Base-by-base conservation (phyloP, 2,329 filamentous ascomycete species). In the Verticillium dahliae region DNA sequence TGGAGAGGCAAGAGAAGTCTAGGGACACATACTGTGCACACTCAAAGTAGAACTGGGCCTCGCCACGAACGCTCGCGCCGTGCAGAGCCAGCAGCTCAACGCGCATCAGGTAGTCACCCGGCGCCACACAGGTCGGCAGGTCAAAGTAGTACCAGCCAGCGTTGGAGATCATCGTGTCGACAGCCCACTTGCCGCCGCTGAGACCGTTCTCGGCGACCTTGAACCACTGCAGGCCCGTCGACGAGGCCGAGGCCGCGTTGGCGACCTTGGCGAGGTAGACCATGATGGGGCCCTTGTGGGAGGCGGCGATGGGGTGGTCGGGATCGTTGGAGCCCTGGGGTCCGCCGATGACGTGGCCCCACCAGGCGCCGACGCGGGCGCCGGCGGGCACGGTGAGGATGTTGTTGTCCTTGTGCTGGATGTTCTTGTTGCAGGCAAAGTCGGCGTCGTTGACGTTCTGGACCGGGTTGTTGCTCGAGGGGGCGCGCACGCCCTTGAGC, bases 261-360 rank as follows among this genome's bases (percentile, higher is more conserved):
- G 72, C 69, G 18, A 83, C 81, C 67, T 79, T 78, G 62, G 78
- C 75, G 58, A 82, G 74, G 67, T 82, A 82, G 14, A 79, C 73
- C 22, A 76, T 73, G 60, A 83, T 76, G 2, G 81, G 80, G 2
- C 80, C 79, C 71, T 81, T 80, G 67, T 81, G 79, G 37, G 72
- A 76, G 58, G 73, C 70, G 9, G 80, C 79, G 63, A 81, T 81
- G 7, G 79, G 80, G 62, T 83, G 72, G 62, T 82, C 80, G 2
- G 75, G 65, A 65, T 81, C 78, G 61, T 75, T 75, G 15, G 74
- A 38, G 39, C 66, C 69, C 67, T 82, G 78, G 1, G 76, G 69
- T 33, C 80, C 80, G 41, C 81, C 80, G 57, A 82, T 76, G n/a
- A 81, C 74, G 67, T 83, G 80, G 18, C 79, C 76, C 74, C 78